Evolutionary conservation across 805 yeast genomes (phyloP).

Genomic region (Metschnikowia borealis): DNA sequence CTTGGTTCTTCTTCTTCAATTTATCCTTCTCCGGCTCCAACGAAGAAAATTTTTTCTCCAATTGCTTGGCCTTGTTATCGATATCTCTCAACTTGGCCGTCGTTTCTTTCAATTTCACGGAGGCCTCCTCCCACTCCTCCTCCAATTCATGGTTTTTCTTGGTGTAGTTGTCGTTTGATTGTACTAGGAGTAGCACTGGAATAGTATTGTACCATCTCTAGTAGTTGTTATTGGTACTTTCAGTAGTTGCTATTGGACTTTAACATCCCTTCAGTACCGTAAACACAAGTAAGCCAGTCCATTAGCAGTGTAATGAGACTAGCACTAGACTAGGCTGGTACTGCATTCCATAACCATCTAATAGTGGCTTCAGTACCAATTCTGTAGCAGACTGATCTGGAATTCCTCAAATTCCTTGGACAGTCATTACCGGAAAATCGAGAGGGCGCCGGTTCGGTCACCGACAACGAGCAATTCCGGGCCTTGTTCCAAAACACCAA

Average conservation of each 20-base stretch:
- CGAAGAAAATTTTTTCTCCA: slow-evolving; percentile 89
- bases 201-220: too few species aligned
- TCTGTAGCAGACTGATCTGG: too few species aligned
- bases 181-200: too few species aligned
- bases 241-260: too few species aligned
- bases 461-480: background rate
- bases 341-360: too few species aligned
- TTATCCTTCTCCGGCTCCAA: slow-evolving; percentile 90
- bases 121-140: slow-evolving; percentile 87
- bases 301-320: too few species aligned
- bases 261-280: too few species aligned
- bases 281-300: too few species aligned
- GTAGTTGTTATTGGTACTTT: too few species aligned
- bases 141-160: slow-evolving; percentile 87
- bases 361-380: too few species aligned
- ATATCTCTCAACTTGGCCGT: slow-evolving; percentile 92
- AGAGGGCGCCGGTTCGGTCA: background rate
- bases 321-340: too few species aligned
- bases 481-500: background rate
- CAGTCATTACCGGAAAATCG: background rate
- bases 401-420: background rate
- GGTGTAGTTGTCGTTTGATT: slow-evolving; percentile 80
- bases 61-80: slow-evolving; percentile 92
- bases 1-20: slow-evolving; percentile 83
- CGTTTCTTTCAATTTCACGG: slow-evolving; percentile 85